Percentiles rank a stretch among this genome's conserved stretches.
Evolutionary conservation across 2,329 filamentous ascomycete genomes (phyloP).

Genomic region (Allantophomopsis cytisporea): DNA sequence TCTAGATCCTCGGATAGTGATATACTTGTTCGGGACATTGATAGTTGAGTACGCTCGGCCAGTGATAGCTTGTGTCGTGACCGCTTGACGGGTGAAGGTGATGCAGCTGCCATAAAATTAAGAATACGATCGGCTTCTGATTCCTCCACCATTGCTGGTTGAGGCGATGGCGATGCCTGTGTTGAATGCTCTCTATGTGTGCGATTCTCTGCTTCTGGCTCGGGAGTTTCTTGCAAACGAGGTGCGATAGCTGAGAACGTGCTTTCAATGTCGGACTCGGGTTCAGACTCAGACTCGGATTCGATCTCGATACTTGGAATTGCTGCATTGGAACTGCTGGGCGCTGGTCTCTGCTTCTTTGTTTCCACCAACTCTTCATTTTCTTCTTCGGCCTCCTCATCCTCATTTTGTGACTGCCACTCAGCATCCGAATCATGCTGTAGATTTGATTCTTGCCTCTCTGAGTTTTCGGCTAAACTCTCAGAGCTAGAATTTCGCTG

Average conservation of each 20-base stretch:
- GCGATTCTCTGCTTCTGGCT: too few species aligned
- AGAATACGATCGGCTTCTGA: slow-evolving; percentile 36
- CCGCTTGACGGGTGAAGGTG: slow-evolving; percentile 41
- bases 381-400: slow-evolving; percentile 41
- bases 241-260: too few species aligned
- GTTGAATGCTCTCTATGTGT: not conserved
- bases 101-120: slow-evolving; percentile 36
- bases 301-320: too few species aligned
- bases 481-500: too few species aligned
- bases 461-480: too few species aligned
- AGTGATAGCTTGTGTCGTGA: slow-evolving; percentile 46
- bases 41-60: slow-evolving; percentile 67
- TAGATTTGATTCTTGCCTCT: too few species aligned
- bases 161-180: not conserved
- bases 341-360: slow-evolving; percentile 7
- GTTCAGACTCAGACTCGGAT: too few species aligned
- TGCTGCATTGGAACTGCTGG: too few species aligned
- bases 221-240: too few species aligned
- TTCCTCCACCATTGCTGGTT: not conserved
- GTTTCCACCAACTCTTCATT: slow-evolving; percentile 36
- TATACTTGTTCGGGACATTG: slow-evolving; percentile 53
- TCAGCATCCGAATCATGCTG: too few species aligned
- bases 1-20: slow-evolving; percentile 3
- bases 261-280: too few species aligned
- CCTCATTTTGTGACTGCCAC: slow-evolving; percentile 5